Evolutionary conservation across 169 alveolate species (phyloP).

Genomic region (Plasmodium berghei): DNA sequence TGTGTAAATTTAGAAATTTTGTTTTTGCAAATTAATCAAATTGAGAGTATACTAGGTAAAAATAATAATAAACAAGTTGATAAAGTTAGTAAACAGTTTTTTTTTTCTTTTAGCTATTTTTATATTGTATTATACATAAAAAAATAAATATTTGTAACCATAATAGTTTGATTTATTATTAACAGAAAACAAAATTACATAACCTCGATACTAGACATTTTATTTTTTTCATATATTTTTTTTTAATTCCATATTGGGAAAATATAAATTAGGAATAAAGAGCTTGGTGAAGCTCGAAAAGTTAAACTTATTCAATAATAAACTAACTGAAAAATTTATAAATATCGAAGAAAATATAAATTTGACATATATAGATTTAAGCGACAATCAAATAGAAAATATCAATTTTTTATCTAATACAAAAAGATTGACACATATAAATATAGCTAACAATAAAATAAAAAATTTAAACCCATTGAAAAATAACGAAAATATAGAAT

Average conservation of each 20-base stretch:
- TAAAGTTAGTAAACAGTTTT: too few species aligned
- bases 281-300: slow-evolving; percentile 44
- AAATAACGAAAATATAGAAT: slow-evolving; percentile 40
- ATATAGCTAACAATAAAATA: slow-evolving; percentile 54
- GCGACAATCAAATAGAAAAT: slow-evolving; percentile 53
- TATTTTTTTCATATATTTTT: background rate
- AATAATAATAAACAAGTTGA: slow-evolving; percentile 2
- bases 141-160: background rate
- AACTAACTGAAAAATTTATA: slow-evolving; percentile 45
- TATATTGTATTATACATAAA: background rate
- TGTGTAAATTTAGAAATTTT: slow-evolving; percentile 28
- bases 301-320: slow-evolving; percentile 44
- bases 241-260: background rate
- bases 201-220: too few species aligned
- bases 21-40: slow-evolving; percentile 55
- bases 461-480: slow-evolving; percentile 34
- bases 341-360: slow-evolving; percentile 38
- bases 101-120: too few species aligned
- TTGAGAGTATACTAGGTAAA: slow-evolving; percentile 52
- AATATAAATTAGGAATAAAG: slow-evolving; percentile 22
- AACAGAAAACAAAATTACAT: too few species aligned
- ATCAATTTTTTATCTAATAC: slow-evolving; percentile 46
- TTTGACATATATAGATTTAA: slow-evolving; percentile 43
- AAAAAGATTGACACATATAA: slow-evolving; percentile 9
- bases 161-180: background rate